Evolutionary conservation across 139 green algal genomes (phyloP).

Genomic region (Picochlorum sp.): DNA sequence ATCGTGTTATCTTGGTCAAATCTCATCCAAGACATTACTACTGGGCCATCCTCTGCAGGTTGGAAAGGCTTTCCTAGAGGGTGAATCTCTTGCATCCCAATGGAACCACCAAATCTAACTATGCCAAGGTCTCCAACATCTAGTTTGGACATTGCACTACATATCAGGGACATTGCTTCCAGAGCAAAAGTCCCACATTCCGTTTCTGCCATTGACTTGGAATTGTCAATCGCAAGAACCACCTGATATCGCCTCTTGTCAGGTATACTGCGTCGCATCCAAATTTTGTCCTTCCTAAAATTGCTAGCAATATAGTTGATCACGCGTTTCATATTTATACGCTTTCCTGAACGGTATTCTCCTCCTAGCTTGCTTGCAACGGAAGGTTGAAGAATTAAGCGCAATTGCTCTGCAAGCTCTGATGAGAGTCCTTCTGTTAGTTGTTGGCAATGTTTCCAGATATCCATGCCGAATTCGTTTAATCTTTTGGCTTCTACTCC

Average conservation of each 20-base stretch:
- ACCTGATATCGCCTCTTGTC: slow-evolving; percentile 95
- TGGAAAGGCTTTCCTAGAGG: slow-evolving; percentile 74
- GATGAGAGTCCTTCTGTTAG: slow-evolving; percentile 54
- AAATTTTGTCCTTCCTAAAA: slow-evolving; percentile 98
- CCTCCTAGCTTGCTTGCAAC: slow-evolving; percentile 74
- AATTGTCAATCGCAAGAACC: slow-evolving; percentile 82
- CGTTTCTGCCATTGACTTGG: slow-evolving; percentile 85
- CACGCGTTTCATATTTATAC: slow-evolving; percentile 93
- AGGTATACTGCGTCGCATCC: slow-evolving; percentile 83
- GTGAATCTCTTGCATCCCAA: slow-evolving; percentile 65
- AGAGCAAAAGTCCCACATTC: slow-evolving; percentile 76
- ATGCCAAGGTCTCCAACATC: slow-evolving; percentile 88
- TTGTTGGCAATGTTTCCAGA: slow-evolving; percentile 73
- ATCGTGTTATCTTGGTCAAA: slow-evolving; percentile 94
- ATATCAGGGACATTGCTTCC: slow-evolving; percentile 79
- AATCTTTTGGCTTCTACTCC: slow-evolving; percentile 3
- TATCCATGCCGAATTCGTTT: slow-evolving; percentile 22
- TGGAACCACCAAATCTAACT: slow-evolving; percentile 76
- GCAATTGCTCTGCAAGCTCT: slow-evolving; percentile 93
- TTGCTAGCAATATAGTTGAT: slow-evolving; percentile 95
- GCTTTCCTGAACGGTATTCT: slow-evolving; percentile 93
- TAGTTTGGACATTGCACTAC: slow-evolving; percentile 72
- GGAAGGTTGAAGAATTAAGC: slow-evolving; percentile 90
- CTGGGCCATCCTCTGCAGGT: slow-evolving; percentile 57
- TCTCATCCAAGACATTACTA: slow-evolving; percentile 47